Base-by-base conservation (phyloP, 495 filamentous ascomycete genomes). In the Penicillium subrubescens region DNA sequence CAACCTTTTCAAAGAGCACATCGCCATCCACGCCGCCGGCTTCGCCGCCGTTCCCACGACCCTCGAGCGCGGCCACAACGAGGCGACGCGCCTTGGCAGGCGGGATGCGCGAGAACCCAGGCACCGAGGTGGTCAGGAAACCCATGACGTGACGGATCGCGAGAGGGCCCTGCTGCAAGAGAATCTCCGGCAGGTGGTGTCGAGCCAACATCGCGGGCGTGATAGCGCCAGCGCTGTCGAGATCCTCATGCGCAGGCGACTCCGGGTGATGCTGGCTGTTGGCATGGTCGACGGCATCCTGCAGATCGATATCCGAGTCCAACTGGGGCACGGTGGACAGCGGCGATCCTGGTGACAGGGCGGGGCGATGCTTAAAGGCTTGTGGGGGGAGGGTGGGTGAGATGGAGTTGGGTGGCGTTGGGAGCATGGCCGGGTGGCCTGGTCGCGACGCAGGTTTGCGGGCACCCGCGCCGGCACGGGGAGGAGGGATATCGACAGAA, bases 91-190 rank as follows among this genome's bases (percentile, higher is more conserved):
- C 94, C 79, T 96, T 97, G 50, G 94, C 90, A 19, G 94, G 92
- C 3, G 94, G 89, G 55, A 99, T 97, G 23, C 88, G 84, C 12
- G 92, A 91, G 72, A 97, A 99, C 31, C 95, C 95, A 8, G 95
- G 95, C 12, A 99, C 91, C 29, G 91, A 91, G 41, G 92, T 93
- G 25, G 94, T 96, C 61, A 99, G 85, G 75, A 93, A 92, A 65
- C 91, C 90, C 88, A 96, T 97, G 66, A 99, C 86, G 73, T 97
- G 90, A 68, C 94, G 93, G 71, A 99, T 97, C 27, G 95, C 92
- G 76, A 97, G 77, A 19, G 95, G 92, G 25, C 94, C 95, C 70
- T 98, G 89, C 65, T 87, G 84, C 35, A 97, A 85, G 63, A 99
- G 84, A 75, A 98, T 97, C 66, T 90, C 89, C 7, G 95, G 93